These are phyloP conservation scores for Ambrosia hybrid DNA, from an alignment of 140 eudicot genomes.

Conservation along the genomic window DNA sequence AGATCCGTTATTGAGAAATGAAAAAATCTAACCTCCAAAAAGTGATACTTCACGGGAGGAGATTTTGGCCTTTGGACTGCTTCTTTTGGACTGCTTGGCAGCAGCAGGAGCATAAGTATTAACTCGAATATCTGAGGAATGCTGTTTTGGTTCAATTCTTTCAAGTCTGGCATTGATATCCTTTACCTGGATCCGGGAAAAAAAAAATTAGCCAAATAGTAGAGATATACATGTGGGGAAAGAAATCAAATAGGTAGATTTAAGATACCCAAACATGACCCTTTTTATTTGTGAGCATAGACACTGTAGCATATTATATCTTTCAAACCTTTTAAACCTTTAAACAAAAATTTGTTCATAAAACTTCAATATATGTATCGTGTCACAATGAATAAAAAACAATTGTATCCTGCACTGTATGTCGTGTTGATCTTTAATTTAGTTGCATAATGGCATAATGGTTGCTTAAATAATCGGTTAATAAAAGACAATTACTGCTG, in stretches of 20 bases:
- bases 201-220: slow-evolving; percentile 1
- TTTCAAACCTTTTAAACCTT: slow-evolving; percentile 4
- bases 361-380: slow-evolving; percentile 4
- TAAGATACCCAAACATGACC: not conserved
- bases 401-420: not conserved
- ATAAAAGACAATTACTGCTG: not conserved
- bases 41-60: slow-evolving; percentile 85
- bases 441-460: not conserved
- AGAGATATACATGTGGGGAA: too few species aligned
- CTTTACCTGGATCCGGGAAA: slow-evolving; percentile 51
- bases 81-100: slow-evolving; percentile 66
- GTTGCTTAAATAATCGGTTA: slow-evolving; percentile 9
- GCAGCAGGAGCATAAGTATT: slow-evolving; percentile 51
- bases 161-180: slow-evolving; percentile 93
- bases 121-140: slow-evolving; percentile 51
- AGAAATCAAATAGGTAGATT: slow-evolving; percentile 12
- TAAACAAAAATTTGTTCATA: not conserved
- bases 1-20: not conserved
- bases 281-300: too few species aligned
- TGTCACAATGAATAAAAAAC: not conserved
- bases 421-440: slow-evolving; percentile 7
- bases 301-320: slow-evolving; percentile 12
- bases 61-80: slow-evolving; percentile 86
- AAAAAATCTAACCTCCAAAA: slow-evolving; percentile 68
- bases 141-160: slow-evolving; percentile 80